phyloP scores from a whole-genome alignment of 2,329 filamentous ascomycete species.

The Sclerotinia nivalis region DNA sequence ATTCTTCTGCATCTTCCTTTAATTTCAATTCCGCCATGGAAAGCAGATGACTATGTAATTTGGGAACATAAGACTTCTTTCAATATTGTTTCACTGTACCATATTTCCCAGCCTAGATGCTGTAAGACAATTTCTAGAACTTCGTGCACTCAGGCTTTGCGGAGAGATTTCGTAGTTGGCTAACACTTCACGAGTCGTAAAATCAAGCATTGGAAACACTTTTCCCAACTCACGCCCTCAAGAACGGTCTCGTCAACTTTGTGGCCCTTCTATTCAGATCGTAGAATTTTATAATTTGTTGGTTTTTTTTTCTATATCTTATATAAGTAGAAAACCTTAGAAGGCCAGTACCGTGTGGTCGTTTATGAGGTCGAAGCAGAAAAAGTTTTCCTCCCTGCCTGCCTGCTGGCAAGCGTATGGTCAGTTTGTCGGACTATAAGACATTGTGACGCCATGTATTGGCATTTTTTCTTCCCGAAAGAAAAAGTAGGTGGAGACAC shows the following conservation, averaged over 20 bases:
- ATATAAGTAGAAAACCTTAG: neutral
- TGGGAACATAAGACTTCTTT: too few species aligned
- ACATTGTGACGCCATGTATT: constrained; percentile 1
- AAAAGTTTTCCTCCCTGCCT: neutral
- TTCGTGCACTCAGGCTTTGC: too few species aligned
- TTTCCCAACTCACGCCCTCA: neutral
- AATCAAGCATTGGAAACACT: neutral
- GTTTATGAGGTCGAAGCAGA: neutral
- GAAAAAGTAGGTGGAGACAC: neutral
- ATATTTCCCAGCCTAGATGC: too few species aligned
- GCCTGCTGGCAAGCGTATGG: neutral
- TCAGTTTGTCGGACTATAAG: neutral
- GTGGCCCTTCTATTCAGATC: neutral
- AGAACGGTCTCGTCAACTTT: neutral
- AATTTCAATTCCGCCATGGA: neutral
- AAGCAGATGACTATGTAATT: neutral
- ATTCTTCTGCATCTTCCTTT: neutral
- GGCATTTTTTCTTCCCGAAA: neutral
- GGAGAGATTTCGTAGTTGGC: neutral
- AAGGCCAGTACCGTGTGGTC: neutral
- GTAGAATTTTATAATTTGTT: neutral
- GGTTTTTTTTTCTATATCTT: neutral
- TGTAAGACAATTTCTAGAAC: too few species aligned
- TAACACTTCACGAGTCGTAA: neutral
- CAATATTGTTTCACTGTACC: too few species aligned